A percentile compares a stretch with the other conserved stretches of the same genome.
These are phyloP conservation scores for Brassica incana DNA, from an alignment of 345 rosid genomes.

Conservation along the genomic window DNA sequence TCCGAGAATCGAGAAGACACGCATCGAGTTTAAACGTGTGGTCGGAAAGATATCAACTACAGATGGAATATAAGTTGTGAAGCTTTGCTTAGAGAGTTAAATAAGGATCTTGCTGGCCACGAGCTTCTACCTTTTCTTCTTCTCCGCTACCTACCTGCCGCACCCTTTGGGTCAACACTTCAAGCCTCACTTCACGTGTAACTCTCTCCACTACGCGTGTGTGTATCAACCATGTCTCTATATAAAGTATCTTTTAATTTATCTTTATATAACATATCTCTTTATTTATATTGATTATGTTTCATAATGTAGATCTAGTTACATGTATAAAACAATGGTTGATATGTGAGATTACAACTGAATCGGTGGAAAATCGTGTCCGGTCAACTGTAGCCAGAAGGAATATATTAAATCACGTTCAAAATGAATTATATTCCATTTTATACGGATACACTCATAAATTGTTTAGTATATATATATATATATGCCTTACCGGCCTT, in stretches of 20 bases:
- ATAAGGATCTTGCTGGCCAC: slow-evolving; percentile 42
- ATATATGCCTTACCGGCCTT: slow-evolving; percentile 4
- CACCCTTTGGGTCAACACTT: slow-evolving; percentile 39
- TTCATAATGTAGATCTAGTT: slow-evolving; percentile 16
- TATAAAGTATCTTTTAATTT: not conserved
- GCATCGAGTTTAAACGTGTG: slow-evolving; percentile 29
- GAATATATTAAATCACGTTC: slow-evolving; percentile 22
- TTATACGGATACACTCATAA: not conserved
- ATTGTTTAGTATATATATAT: not conserved
- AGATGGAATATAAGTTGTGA: slow-evolving; percentile 24
- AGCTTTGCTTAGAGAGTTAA: slow-evolving; percentile 23
- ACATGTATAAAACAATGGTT: not conserved
- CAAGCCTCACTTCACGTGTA: slow-evolving; percentile 25
- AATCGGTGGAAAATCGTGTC: not conserved
- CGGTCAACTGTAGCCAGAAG: slow-evolving; percentile 27
- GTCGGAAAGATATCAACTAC: slow-evolving; percentile 19
- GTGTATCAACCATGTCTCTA: slow-evolving; percentile 1
- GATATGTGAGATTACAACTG: not conserved
- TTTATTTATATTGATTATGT: slow-evolving; percentile 1
- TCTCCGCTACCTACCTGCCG: slow-evolving; percentile 33
- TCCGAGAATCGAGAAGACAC: slow-evolving; percentile 27
- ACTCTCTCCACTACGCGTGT: slow-evolving; percentile 16
- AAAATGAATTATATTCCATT: not conserved
- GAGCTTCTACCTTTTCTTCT: slow-evolving; percentile 15
- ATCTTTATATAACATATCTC: too few species aligned